phyloP scores from a whole-genome alignment of 164 flowering plant species.

The Vitis labrusca region DNA sequence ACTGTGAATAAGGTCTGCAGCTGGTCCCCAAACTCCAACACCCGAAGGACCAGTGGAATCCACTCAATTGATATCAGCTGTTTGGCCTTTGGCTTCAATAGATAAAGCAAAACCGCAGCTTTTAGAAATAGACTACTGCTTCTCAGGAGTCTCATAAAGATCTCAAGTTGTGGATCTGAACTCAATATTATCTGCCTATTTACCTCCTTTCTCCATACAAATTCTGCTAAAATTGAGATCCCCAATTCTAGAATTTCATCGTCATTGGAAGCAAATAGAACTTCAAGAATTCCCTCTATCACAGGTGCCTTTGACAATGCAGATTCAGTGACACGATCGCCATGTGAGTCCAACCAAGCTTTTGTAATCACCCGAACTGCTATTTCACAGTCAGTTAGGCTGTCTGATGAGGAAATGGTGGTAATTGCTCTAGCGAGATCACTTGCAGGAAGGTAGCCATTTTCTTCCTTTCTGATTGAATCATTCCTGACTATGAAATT shows the following conservation, averaged over 20 bases:
- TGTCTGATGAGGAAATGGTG: conserved; percentile 51
- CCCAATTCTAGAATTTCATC: conserved; percentile 60
- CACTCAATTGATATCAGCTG: conserved; percentile 66
- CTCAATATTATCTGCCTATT: conserved; percentile 42
- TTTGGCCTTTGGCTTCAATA: conserved; percentile 61
- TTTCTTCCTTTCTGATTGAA: conserved; percentile 17
- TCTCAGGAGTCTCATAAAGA: conserved; percentile 48
- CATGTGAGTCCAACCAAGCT: conserved; percentile 57
- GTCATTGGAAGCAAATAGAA: conserved; percentile 49
- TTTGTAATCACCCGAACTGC: conserved; percentile 50
- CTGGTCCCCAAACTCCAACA: conserved; percentile 63
- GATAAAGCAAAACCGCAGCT: conserved; percentile 57
- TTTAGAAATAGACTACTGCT: conserved; percentile 54
- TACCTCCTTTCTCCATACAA: conserved; percentile 37
- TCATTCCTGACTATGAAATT: conserved; percentile 15
- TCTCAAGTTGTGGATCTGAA: conserved; percentile 65
- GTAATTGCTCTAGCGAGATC: conserved; percentile 38
- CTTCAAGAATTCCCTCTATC: conserved; percentile 63
- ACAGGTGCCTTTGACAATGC: conserved; percentile 43
- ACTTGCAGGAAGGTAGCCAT: conserved; percentile 10
- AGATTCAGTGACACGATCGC: conserved; percentile 34
- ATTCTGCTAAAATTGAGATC: conserved; percentile 61
- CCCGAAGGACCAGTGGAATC: conserved; percentile 62
- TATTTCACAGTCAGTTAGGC: conserved; percentile 52
- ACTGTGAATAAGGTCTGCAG: conserved; percentile 58